These are phyloP conservation scores for Persicaria maculosa DNA, from an alignment of 148 eudicot species.

Conservation along the genomic window DNA sequence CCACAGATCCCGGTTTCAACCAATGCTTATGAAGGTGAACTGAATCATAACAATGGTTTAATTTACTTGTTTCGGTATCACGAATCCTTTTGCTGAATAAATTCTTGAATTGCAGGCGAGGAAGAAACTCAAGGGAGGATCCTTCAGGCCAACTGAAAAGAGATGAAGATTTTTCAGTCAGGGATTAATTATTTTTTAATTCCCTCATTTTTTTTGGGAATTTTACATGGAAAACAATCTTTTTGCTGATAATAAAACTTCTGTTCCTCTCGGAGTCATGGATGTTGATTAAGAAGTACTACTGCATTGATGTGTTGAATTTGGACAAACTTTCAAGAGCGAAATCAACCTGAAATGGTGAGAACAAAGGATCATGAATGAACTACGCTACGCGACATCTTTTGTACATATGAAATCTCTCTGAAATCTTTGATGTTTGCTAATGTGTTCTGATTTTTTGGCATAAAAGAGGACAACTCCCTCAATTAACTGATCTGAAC, in stretches of 20 bases:
- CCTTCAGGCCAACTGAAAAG: conserved; percentile 54
- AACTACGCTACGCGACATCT: no score
- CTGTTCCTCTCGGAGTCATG: not conserved
- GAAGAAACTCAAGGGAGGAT: conserved; percentile 59
- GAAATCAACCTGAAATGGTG: not conserved
- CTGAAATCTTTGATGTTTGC: no score
- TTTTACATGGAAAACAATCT: conserved; percentile 3
- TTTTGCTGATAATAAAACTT: not conserved
- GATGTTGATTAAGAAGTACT: not conserved
- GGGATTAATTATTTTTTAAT: not conserved
- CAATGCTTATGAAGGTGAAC: conserved; percentile 40
- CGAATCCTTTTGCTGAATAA: no score
- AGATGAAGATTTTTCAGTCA: not conserved
- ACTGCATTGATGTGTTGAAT: not conserved
- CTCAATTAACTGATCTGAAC: no score
- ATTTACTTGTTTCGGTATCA: not conserved
- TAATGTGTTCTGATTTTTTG: no score
- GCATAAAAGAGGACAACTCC: no score
- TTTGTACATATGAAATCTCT: no score
- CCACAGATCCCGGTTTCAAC: conserved; percentile 39
- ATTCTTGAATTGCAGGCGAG: no score
- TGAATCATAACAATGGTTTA: not conserved
- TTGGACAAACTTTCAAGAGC: not conserved
- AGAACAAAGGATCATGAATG: no score
- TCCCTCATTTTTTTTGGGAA: not conserved